Conservation (phyloP, 75 land plant species). For the Pinus albicaulis region DNA sequence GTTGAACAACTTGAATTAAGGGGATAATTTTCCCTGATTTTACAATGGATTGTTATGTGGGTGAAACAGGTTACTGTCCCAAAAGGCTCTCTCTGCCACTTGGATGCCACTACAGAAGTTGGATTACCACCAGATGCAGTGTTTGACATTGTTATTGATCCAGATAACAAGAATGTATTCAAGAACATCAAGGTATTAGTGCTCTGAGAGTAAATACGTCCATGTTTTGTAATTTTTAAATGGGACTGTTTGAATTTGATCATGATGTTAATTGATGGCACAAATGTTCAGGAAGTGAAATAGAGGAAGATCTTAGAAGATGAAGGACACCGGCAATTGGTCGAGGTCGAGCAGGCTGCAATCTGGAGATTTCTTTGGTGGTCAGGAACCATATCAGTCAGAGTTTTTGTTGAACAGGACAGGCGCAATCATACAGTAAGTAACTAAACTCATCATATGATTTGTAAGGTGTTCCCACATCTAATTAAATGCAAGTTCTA, state of each 20-base stretch:
- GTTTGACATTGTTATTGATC: slow-evolving; percentile 83
- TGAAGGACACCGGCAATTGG: slow-evolving; percentile 83
- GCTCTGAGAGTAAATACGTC: not conserved
- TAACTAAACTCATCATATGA: not conserved
- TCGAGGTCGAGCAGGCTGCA: slow-evolving; percentile 96
- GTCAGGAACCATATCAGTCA: slow-evolving; percentile 87
- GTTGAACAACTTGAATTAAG: too few relatives aligned
- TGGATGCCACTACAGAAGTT: slow-evolving; percentile 61
- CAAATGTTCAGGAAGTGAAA: slow-evolving; percentile 69
- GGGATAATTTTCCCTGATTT: too few relatives aligned
- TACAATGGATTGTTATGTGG: slow-evolving; percentile 4
- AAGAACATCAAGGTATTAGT: slow-evolving; percentile 82
- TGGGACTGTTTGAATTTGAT: not conserved
- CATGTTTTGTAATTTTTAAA: not conserved
- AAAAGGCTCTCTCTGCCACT: slow-evolving; percentile 83
- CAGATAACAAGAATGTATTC: slow-evolving; percentile 92
- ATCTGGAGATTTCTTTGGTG: slow-evolving; percentile 95
- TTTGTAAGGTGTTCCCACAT: not conserved
- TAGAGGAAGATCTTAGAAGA: slow-evolving; percentile 78
- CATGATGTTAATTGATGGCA: not conserved
- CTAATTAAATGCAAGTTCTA: not conserved
- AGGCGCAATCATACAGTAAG: slow-evolving; percentile 69
- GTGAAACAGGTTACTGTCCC: slow-evolving; percentile 83
- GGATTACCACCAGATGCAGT: slow-evolving; percentile 98
- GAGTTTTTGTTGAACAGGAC: slow-evolving; percentile 90